Evolutionary conservation across 805 yeast genomes (phyloP).

Genomic region (Dipodascus albidus): DNA sequence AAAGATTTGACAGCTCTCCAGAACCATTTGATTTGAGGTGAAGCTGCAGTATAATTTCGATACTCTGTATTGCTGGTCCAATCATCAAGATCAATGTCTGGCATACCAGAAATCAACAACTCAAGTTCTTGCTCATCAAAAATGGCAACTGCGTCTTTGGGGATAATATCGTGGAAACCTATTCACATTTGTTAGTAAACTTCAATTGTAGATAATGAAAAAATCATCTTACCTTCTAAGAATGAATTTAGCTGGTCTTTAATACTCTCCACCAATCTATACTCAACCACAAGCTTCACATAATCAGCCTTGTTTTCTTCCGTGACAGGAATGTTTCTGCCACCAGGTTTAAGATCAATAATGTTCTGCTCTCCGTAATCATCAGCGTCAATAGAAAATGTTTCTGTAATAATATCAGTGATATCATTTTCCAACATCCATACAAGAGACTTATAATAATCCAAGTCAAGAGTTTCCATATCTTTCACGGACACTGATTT

Average conservation of each 20-base stretch:
- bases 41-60: constrained; percentile 69
- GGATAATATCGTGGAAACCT: constrained; percentile 87
- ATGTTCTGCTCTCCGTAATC: constrained; percentile 84
- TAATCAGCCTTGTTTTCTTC: constrained; percentile 87
- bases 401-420: constrained; percentile 89
- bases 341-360: constrained; percentile 73
- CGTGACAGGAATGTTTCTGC: constrained; percentile 74
- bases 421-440: constrained; percentile 98
- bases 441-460: constrained; percentile 78
- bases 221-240: constrained; percentile 25
- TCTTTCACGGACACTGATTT: constrained; percentile 77
- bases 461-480: constrained; percentile 87
- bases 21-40: constrained; percentile 88
- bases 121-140: constrained; percentile 96
- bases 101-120: constrained; percentile 83
- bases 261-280: constrained; percentile 71
- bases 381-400: constrained; percentile 85
- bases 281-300: constrained; percentile 77
- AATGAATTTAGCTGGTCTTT: constrained; percentile 80
- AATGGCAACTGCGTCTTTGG: constrained; percentile 68
- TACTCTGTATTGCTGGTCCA: constrained; percentile 82
- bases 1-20: constrained; percentile 97
- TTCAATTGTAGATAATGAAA: background rate
- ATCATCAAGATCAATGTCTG: constrained; percentile 91
- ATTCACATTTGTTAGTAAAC: constrained; percentile 10